These are phyloP conservation scores for Penicillium cataractarum DNA, from an alignment of 495 filamentous ascomycete genomes.

Conservation along the genomic window DNA sequence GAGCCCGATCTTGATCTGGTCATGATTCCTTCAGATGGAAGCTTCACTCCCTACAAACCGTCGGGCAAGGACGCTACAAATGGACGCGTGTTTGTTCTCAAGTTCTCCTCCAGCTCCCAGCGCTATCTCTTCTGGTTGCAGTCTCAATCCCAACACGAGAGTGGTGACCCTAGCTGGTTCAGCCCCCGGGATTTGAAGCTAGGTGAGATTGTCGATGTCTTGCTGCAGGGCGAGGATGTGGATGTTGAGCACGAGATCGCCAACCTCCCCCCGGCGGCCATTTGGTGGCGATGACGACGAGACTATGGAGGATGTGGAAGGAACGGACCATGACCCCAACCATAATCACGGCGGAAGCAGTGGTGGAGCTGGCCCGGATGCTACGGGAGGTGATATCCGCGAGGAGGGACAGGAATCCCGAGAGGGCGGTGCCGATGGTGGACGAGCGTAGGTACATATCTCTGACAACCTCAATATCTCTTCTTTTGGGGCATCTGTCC, in stretches of 20 bases:
- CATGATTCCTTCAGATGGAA: conserved; percentile 87
- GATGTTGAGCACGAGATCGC: conserved; percentile 78
- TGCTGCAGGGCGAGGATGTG: conserved; percentile 89
- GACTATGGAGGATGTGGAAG: conserved; percentile 83
- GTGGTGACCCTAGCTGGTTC: conserved; percentile 75
- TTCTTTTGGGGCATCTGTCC: conserved; percentile 5
- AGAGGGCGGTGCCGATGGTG: conserved; percentile 93
- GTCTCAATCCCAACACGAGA: conserved; percentile 76
- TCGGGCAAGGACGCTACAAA: conserved; percentile 68
- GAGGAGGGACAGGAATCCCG: conserved; percentile 85
- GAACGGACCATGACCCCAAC: conserved; percentile 56
- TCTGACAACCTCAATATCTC: conserved; percentile 27
- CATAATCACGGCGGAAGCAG: conserved; percentile 62
- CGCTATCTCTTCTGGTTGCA: conserved; percentile 97
- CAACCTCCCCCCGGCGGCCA: conserved; percentile 53
- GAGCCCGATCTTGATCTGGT: conserved; percentile 80
- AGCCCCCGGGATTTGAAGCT: conserved; percentile 79
- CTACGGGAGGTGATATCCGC: conserved; percentile 86
- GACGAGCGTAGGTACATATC: conserved; percentile 94
- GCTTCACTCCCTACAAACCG: conserved; percentile 77
- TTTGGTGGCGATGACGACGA: conserved; percentile 68
- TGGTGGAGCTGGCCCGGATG: conserved; percentile 81
- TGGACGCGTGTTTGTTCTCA: conserved; percentile 90
- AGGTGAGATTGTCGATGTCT: conserved; percentile 78
- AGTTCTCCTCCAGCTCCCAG: conserved; percentile 91